phyloP scores from a whole-genome alignment of 1,139 yeast genomes.

The Zygosaccharomyces sapae region DNA sequence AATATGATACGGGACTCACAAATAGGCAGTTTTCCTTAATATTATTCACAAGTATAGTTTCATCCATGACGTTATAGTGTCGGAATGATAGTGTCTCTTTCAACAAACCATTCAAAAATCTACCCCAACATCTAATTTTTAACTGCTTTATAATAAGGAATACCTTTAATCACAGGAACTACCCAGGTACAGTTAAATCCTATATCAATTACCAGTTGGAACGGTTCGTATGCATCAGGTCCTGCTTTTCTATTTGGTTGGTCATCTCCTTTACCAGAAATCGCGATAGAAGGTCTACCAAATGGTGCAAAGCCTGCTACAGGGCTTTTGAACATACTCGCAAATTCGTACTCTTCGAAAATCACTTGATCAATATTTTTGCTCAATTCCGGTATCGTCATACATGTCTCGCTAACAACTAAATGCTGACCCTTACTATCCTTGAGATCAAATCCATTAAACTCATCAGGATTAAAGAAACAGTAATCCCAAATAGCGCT shows the following conservation, averaged over 20 bases:
- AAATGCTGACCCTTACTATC: conserved; percentile 38
- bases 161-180: conserved; percentile 76
- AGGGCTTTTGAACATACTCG: conserved; percentile 45
- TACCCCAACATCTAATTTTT: conserved; percentile 77
- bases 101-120: conserved; percentile 72
- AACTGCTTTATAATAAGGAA: conserved; percentile 73
- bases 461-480: conserved; percentile 41
- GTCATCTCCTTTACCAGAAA: conserved; percentile 23
- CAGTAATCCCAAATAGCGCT: conserved; percentile 89
- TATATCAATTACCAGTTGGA: conserved; percentile 75
- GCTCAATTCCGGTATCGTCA: conserved; percentile 77
- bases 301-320: conserved; percentile 67
- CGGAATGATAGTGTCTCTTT: conserved; percentile 84
- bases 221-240: conserved; percentile 29
- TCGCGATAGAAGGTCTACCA: conserved; percentile 22
- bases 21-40: conserved; percentile 80
- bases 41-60: conserved; percentile 75
- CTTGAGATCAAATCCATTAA: conserved; percentile 27
- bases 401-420: conserved; percentile 60
- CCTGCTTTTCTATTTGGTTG: not conserved
- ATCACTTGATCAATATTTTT: conserved; percentile 86
- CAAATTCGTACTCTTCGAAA: conserved; percentile 89
- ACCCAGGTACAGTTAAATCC: conserved; percentile 89
- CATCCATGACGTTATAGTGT: conserved; percentile 91
- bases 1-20: conserved; percentile 62